Percentiles rank a stretch among this genome's conserved stretches.
These are phyloP conservation scores for Wallemia mellicola DNA, from an alignment of 1,284 basidiomycete species.

Conservation along the genomic window DNA sequence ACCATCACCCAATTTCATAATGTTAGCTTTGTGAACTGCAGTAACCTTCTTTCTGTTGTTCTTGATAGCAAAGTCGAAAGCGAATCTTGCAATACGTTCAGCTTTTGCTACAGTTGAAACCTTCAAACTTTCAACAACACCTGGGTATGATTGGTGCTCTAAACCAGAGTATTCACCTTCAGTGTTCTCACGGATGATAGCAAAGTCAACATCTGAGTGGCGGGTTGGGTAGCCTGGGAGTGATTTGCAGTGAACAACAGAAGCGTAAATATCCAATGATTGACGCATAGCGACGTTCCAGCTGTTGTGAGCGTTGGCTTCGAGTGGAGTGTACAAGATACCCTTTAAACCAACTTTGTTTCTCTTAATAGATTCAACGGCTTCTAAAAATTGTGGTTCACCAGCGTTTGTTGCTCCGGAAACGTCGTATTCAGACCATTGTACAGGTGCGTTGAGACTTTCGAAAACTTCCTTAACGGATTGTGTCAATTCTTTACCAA, in stretches of 20 bases:
- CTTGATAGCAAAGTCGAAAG: constrained; percentile 96
- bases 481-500: constrained; percentile 88
- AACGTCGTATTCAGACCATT: constrained; percentile 97
- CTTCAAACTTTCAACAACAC: constrained; percentile 95
- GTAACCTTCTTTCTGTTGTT: constrained; percentile 99
- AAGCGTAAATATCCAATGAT: constrained; percentile 96
- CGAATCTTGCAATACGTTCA: constrained; percentile 87
- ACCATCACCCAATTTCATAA: constrained; percentile 99
- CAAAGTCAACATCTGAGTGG: constrained; percentile 90
- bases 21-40: constrained; percentile 99
- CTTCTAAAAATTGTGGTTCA: constrained; percentile 84
- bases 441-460: constrained; percentile 86
- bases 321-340: constrained; percentile 94
- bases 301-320: constrained; percentile 81
- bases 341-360: constrained; percentile 98
- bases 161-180: constrained; percentile 98
- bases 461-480: constrained; percentile 99
- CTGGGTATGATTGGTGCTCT: constrained; percentile 92
- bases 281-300: constrained; percentile 99
- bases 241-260: constrained; percentile 91
- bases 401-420: constrained; percentile 82
- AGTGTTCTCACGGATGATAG: constrained; percentile 98
- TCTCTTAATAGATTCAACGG: constrained; percentile 82
- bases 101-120: constrained; percentile 85
- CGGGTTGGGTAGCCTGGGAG: constrained; percentile 90